Conservation (phyloP, 108 stramenopile genomes). For the Nitzschia palea region DNA sequence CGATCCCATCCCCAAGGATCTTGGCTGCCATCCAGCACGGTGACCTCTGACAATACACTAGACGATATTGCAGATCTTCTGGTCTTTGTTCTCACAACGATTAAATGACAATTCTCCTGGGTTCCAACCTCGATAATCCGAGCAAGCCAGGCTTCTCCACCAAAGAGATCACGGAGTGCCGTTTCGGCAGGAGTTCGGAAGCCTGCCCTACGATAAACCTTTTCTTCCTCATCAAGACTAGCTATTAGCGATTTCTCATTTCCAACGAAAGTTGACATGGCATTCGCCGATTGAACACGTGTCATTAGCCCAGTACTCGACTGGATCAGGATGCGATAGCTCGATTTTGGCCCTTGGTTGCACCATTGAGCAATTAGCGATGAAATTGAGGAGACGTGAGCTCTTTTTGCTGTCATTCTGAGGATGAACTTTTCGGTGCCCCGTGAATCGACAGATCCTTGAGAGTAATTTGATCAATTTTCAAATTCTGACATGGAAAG, state of each 20-base stretch:
- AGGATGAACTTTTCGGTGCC: no score
- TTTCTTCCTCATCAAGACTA: not conserved
- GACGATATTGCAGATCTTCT: not conserved
- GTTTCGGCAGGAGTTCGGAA: constrained; percentile 36
- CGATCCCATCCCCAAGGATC: constrained; percentile 44
- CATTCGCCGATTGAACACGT: constrained; percentile 26
- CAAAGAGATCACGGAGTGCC: constrained; percentile 28
- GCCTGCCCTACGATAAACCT: constrained; percentile 37
- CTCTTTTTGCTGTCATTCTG: constrained; percentile 5
- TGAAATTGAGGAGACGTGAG: not conserved
- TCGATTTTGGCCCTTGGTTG: not conserved
- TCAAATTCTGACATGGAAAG: no score
- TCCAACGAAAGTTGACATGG: not conserved
- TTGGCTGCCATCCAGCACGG: not conserved
- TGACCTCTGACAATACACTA: not conserved
- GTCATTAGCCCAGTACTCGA: constrained; percentile 1
- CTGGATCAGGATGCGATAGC: constrained; percentile 37
- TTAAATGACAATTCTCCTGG: not conserved
- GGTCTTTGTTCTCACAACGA: not conserved
- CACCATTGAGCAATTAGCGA: constrained; percentile 12
- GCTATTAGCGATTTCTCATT: constrained; percentile 21
- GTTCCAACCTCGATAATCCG: constrained; percentile 23
- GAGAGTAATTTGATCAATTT: no score
- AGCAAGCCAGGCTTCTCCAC: constrained; percentile 22
- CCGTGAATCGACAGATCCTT: no score